phyloP scores from a whole-genome alignment of 78 protist species.

The Trichosphaerium sp. region DNA sequence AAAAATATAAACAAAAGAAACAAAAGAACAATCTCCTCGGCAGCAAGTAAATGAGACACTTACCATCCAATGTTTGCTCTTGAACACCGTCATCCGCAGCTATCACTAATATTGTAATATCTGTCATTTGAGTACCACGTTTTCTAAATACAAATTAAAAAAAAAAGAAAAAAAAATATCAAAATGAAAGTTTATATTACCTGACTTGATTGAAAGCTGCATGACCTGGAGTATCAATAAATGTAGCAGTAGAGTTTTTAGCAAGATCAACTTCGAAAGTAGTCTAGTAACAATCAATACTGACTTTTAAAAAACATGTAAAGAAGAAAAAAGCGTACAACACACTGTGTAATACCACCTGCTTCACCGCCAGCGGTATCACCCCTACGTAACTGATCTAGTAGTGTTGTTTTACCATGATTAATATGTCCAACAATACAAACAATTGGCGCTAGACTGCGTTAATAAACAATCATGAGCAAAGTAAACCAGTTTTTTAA shows the following conservation, averaged over 20 bases:
- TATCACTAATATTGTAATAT: conserved; percentile 73
- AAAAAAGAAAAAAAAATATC: conserved; percentile 40
- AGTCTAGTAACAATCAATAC: no score
- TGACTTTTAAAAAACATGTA: neutral
- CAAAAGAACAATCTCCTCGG: no score
- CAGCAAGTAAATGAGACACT: neutral
- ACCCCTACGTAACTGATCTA: conserved; percentile 64
- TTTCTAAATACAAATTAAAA: conserved; percentile 69
- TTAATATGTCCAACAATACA: conserved; percentile 92
- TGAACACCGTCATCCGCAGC: conserved; percentile 78
- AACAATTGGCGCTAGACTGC: conserved; percentile 84
- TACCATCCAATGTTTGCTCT: neutral
- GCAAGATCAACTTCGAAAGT: conserved; percentile 26
- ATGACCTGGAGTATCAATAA: conserved; percentile 93
- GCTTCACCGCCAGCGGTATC: conserved; percentile 73
- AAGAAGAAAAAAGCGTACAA: conserved; percentile 73
- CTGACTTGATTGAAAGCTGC: conserved; percentile 9
- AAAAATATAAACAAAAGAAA: neutral
- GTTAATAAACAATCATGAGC: no score
- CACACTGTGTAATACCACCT: conserved; percentile 91
- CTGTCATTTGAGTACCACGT: conserved; percentile 76
- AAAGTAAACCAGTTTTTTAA: no score
- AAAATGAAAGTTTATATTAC: neutral
- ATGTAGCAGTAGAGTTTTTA: conserved; percentile 37
- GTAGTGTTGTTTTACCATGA: conserved; percentile 88